Conservation (phyloP, 2,329 filamentous ascomycete species). For the Penicillium hordei region DNA sequence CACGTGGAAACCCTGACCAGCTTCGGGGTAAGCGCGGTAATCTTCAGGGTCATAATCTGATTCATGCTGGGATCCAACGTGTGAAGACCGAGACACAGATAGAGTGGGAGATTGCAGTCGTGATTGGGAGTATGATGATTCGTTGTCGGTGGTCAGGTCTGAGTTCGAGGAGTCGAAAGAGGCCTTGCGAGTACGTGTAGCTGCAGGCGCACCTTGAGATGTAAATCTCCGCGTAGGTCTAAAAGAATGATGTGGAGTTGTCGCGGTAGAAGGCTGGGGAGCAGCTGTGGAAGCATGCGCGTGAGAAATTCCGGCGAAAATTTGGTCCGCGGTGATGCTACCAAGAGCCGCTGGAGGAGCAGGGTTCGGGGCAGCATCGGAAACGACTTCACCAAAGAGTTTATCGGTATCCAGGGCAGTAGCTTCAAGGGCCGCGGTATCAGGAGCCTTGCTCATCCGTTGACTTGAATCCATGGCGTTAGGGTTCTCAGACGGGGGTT, state of each 20-base stretch:
- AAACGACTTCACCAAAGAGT: neutral
- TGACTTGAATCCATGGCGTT: neutral
- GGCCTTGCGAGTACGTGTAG: neutral
- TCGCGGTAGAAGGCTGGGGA: neutral
- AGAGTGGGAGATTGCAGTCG: slow-evolving; percentile 9
- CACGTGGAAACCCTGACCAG: slow-evolving; percentile 61
- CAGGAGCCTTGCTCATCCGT: neutral
- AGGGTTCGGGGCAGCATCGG: neutral
- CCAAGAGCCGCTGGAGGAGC: neutral
- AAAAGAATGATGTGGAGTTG: neutral
- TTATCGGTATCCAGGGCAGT: neutral
- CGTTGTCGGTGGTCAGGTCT: slow-evolving; percentile 1
- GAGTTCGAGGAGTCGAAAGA: slow-evolving; percentile 3
- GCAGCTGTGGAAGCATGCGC: neutral
- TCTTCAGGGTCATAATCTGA: slow-evolving; percentile 52
- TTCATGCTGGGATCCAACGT: slow-evolving; percentile 34
- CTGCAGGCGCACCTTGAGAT: neutral
- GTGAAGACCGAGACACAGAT: slow-evolving; percentile 28
- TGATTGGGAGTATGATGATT: slow-evolving; percentile 3
- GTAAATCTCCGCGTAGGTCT: neutral
- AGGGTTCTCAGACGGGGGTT: neutral
- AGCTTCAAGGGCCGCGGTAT: neutral
- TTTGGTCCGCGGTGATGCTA: neutral
- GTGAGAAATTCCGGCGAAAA: neutral
- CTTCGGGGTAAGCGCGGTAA: slow-evolving; percentile 62